These are phyloP conservation scores for Parasitella parasitica DNA, from an alignment of 371 early-diverging fungal species.

Conservation along the genomic window DNA sequence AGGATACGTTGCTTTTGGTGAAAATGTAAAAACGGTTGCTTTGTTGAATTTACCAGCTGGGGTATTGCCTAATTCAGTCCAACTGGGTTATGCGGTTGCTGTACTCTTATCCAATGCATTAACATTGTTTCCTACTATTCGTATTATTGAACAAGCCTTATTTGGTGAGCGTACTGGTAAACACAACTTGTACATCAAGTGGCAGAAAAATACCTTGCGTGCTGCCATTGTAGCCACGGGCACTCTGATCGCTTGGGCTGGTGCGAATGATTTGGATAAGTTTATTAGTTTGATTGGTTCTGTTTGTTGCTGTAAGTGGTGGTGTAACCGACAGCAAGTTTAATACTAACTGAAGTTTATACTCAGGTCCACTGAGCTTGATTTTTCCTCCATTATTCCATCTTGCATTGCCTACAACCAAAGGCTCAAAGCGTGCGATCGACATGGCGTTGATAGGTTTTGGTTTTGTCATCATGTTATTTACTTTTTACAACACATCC, in stretches of 20 bases:
- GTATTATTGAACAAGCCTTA: slow-evolving; percentile 78
- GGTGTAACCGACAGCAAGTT: too few relatives aligned
- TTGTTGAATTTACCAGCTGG: slow-evolving; percentile 79
- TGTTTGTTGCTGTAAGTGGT: slow-evolving; percentile 72
- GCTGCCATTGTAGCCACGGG: slow-evolving; percentile 62
- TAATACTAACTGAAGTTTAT: too few relatives aligned
- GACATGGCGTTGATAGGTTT: slow-evolving; percentile 66
- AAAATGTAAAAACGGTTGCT: slow-evolving; percentile 78
- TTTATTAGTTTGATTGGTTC: slow-evolving; percentile 90
- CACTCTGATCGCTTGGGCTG: slow-evolving; percentile 74
- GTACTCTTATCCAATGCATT: slow-evolving; percentile 87
- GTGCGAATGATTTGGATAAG: slow-evolving; percentile 82
- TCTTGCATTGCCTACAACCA: slow-evolving; percentile 29
- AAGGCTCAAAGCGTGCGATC: slow-evolving; percentile 48
- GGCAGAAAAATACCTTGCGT: slow-evolving; percentile 89
- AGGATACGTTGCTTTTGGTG: slow-evolving; percentile 86
- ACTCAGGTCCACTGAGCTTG: slow-evolving; percentile 43
- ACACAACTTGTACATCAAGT: slow-evolving; percentile 58
- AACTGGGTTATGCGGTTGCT: slow-evolving; percentile 85
- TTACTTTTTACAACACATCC: slow-evolving; percentile 59
- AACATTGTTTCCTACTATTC: slow-evolving; percentile 84
- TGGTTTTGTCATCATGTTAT: slow-evolving; percentile 77
- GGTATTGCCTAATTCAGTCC: slow-evolving; percentile 56
- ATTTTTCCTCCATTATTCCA: slow-evolving; percentile 51
- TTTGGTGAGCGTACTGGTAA: slow-evolving; percentile 52